Evolutionary conservation across 2,329 filamentous ascomycete species (phyloP).

Genomic region (Aschersonia sp.): DNA sequence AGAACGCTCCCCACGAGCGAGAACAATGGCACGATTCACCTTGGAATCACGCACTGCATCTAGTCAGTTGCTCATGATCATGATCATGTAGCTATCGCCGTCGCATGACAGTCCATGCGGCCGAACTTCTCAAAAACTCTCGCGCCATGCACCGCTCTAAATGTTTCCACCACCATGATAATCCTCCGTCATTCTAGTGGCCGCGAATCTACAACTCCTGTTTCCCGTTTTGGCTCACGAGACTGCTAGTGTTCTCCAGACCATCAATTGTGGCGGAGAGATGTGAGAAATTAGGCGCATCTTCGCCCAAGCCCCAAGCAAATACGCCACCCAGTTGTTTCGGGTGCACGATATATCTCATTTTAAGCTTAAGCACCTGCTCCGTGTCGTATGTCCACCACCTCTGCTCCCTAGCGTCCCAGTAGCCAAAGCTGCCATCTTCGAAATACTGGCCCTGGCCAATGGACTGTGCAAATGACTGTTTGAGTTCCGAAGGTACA

Average conservation of each 20-base stretch:
- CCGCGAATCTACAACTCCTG: not conserved
- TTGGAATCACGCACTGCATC: too few species aligned
- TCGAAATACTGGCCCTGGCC: conserved; percentile 30
- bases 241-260: conserved; percentile 4
- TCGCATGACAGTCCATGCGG: too few species aligned
- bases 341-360: conserved; percentile 40
- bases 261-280: conserved; percentile 18
- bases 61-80: too few species aligned
- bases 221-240: not conserved
- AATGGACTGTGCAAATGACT: conserved; percentile 43
- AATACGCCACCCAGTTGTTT: conserved; percentile 54
- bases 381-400: conserved; percentile 68
- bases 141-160: too few species aligned
- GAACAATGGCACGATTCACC: too few species aligned
- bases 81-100: too few species aligned
- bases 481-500: conserved; percentile 34
- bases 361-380: conserved; percentile 45
- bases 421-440: conserved; percentile 60
- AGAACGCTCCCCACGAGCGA: too few species aligned
- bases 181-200: too few species aligned
- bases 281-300: conserved; percentile 31
- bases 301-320: conserved; percentile 63
- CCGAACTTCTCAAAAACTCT: too few species aligned
- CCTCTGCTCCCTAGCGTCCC: conserved; percentile 39
- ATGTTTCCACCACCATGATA: too few species aligned